Evolutionary conservation across 192 early-diverging fungal genomes (phyloP).

Genomic region (Dissophora ornata): DNA sequence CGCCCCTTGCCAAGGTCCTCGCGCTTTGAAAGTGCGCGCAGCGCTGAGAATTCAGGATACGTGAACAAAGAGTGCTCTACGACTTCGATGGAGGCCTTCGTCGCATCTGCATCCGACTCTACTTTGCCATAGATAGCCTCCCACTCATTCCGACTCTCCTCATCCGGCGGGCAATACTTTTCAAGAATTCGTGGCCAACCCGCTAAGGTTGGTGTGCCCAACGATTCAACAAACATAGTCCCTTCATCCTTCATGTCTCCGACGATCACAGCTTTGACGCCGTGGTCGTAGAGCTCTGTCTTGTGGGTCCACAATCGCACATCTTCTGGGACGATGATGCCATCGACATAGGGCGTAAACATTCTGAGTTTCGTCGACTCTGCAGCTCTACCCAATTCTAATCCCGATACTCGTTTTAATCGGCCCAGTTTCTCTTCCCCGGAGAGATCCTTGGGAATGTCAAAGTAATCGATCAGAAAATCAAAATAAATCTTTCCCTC

Average conservation of each 20-base stretch:
- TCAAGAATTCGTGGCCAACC: constrained; percentile 6
- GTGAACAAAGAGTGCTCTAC: constrained; percentile 3
- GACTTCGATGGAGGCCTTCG: background rate
- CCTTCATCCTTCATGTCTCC: constrained; percentile 33
- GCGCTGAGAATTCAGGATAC: constrained; percentile 10
- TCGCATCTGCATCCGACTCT: constrained; percentile 12
- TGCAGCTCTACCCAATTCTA: constrained; percentile 10
- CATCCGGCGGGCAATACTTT: constrained; percentile 25
- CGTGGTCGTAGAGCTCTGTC: constrained; percentile 24
- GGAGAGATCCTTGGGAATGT: constrained; percentile 21
- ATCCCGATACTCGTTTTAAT: constrained; percentile 1
- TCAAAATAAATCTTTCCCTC: constrained; percentile 36
- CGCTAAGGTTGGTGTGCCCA: constrained; percentile 4
- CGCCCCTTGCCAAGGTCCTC: constrained; percentile 7
- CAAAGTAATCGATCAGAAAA: constrained; percentile 11
- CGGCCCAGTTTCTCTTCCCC: constrained; percentile 20
- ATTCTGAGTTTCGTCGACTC: constrained; percentile 11
- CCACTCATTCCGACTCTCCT: constrained; percentile 11
- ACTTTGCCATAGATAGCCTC: constrained; percentile 16
- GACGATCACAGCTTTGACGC: constrained; percentile 21
- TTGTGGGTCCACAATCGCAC: constrained; percentile 7
- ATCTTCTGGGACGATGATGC: constrained; percentile 27
- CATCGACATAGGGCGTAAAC: constrained; percentile 36
- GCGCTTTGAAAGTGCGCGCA: constrained; percentile 32
- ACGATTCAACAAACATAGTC: constrained; percentile 5